These are phyloP conservation scores for Bacidia gigantensis DNA, from an alignment of 495 filamentous ascomycete genomes.

Conservation along the genomic window DNA sequence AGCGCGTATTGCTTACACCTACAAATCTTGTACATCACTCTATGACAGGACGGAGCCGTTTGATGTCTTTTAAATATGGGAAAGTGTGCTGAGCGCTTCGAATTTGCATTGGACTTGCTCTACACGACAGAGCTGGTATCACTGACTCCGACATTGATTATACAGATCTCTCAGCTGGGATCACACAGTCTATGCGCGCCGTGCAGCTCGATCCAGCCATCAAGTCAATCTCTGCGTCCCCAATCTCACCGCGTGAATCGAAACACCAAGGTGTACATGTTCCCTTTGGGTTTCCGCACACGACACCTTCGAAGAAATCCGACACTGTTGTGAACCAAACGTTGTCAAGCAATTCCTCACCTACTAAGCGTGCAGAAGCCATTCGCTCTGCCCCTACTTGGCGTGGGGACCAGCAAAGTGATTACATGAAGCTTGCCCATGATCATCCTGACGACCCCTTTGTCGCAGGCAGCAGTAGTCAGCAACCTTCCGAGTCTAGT, in stretches of 20 bases:
- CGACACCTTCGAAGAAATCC: constrained; percentile 7
- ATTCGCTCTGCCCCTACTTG: constrained; percentile 9
- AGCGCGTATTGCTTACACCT: too few species aligned
- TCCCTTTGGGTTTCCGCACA: not conserved
- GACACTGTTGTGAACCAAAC: not conserved
- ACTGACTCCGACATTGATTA: not conserved
- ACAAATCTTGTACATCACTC: too few species aligned
- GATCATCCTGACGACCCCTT: constrained; percentile 16
- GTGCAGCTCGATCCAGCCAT: constrained; percentile 13
- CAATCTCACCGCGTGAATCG: constrained; percentile 3
- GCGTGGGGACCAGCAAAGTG: constrained; percentile 6
- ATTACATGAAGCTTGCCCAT: constrained; percentile 1
- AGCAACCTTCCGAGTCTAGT: constrained; percentile 3
- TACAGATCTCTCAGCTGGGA: constrained; percentile 5
- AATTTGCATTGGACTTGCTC: not conserved
- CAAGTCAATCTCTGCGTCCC: constrained; percentile 15
- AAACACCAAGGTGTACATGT: constrained; percentile 7
- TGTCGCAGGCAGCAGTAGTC: constrained; percentile 1
- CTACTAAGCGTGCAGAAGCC: constrained; percentile 3
- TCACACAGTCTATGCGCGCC: constrained; percentile 12
- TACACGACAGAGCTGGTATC: not conserved
- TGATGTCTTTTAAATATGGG: too few species aligned
- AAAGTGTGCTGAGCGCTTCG: too few species aligned
- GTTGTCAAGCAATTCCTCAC: constrained; percentile 4
- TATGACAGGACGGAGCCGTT: too few species aligned